phyloP scores from a whole-genome alignment of 2,329 filamentous ascomycete genomes.

The Phoma sp. region DNA sequence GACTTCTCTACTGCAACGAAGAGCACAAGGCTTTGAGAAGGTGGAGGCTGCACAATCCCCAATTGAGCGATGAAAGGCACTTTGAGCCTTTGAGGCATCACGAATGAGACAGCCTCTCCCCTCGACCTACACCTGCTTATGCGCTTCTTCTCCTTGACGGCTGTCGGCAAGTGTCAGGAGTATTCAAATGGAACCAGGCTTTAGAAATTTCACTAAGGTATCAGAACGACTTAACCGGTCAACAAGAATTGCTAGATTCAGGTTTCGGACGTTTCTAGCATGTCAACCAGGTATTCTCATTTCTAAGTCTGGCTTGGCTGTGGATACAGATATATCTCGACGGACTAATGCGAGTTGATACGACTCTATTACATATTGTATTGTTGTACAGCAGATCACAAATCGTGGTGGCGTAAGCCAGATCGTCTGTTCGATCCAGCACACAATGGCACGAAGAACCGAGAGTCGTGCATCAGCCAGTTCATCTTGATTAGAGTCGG shows the following conservation, averaged over 20 bases:
- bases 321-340: neutral
- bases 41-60: neutral
- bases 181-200: neutral
- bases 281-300: neutral
- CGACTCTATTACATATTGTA: neutral
- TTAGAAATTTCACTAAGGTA: no score
- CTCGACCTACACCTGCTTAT: neutral
- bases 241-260: neutral
- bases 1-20: neutral
- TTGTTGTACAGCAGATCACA: neutral
- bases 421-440: neutral
- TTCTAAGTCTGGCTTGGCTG: neutral
- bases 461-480: neutral
- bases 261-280: neutral
- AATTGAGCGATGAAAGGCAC: neutral
- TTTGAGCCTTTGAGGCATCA: neutral
- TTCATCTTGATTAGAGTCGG: neutral
- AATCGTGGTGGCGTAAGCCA: neutral
- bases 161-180: no score
- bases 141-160: neutral
- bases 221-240: no score
- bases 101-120: neutral
- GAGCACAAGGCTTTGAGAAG: neutral
- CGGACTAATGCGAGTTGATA: neutral
- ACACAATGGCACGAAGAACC: neutral